Evolutionary conservation across 495 filamentous ascomycete genomes (phyloP).

Genomic region (Penicillium bovifimosum): DNA sequence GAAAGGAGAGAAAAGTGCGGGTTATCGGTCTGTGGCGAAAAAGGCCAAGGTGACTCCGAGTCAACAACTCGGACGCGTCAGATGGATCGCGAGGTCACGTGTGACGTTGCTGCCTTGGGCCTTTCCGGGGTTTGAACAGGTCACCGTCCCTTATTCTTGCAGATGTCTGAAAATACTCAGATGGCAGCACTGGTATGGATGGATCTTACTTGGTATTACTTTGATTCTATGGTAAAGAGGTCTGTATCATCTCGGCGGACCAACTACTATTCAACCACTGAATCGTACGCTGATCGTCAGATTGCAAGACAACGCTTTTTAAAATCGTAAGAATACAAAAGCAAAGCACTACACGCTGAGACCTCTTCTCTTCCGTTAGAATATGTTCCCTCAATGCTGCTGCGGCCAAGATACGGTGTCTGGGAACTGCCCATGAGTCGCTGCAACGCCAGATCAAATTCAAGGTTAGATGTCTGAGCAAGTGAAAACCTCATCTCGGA

Average conservation of each 20-base stretch:
- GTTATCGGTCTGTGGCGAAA: conserved; percentile 24
- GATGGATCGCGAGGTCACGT: conserved; percentile 41
- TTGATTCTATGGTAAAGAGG: background rate
- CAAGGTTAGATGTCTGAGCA: background rate
- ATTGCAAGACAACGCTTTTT: too few species aligned
- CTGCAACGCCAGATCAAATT: background rate
- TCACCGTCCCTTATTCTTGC: background rate
- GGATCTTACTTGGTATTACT: background rate
- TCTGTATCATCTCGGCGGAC: background rate
- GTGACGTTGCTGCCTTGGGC: conserved; percentile 9
- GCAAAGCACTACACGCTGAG: background rate
- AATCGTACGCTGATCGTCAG: background rate
- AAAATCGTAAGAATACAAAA: conserved; percentile 13
- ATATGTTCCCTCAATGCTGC: background rate
- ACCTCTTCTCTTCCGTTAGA: background rate
- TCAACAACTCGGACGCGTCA: conserved; percentile 33
- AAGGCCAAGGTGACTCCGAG: background rate
- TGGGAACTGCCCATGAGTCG: background rate
- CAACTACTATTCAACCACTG: background rate
- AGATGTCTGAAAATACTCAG: background rate
- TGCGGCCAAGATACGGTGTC: background rate
- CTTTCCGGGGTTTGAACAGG: conserved; percentile 7
- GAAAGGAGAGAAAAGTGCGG: background rate
- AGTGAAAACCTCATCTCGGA: background rate
- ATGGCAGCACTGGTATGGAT: background rate